These are phyloP conservation scores for Chlorophyllum brunneum DNA, from an alignment of 768 basidiomycete genomes.

Conservation along the genomic window DNA sequence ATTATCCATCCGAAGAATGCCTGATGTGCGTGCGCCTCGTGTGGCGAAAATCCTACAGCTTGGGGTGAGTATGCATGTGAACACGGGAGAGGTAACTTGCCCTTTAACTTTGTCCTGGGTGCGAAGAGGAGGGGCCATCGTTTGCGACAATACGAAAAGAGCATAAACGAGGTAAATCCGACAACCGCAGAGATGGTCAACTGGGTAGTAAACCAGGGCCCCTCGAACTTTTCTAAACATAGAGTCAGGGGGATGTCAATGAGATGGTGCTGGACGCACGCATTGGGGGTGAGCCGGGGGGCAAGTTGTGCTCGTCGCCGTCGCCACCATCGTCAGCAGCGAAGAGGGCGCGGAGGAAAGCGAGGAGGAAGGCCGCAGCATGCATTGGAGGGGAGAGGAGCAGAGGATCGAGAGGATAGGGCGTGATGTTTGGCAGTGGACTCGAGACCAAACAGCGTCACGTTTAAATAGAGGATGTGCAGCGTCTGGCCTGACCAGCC, in stretches of 20 bases:
- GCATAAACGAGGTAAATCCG: constrained; percentile 74
- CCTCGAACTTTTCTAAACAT: constrained; percentile 69
- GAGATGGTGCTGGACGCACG: constrained; percentile 32
- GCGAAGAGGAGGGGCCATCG: constrained; percentile 90
- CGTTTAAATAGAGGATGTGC: background rate
- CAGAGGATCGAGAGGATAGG: background rate
- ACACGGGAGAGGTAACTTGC: constrained; percentile 38
- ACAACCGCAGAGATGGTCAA: constrained; percentile 72
- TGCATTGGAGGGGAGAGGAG: background rate
- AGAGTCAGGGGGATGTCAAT: constrained; percentile 1
- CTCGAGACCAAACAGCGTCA: background rate
- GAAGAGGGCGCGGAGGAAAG: background rate
- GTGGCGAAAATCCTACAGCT: constrained; percentile 80
- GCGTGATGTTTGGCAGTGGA: constrained; percentile 3
- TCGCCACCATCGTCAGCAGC: constrained; percentile 26
- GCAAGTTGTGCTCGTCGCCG: constrained; percentile 39
- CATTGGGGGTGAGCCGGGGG: constrained; percentile 65
- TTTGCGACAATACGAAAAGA: constrained; percentile 87
- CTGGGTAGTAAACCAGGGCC: constrained; percentile 96
- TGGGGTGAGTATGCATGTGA: constrained; percentile 11
- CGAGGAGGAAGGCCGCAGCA: background rate
- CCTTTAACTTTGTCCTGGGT: constrained; percentile 92
- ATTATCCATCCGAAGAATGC: constrained; percentile 96
- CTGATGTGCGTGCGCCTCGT: constrained; percentile 83
- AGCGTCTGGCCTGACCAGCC: constrained; percentile 5